Base-by-base conservation (phyloP, 768 basidiomycete species). In the Pulveroboletus sp. region DNA sequence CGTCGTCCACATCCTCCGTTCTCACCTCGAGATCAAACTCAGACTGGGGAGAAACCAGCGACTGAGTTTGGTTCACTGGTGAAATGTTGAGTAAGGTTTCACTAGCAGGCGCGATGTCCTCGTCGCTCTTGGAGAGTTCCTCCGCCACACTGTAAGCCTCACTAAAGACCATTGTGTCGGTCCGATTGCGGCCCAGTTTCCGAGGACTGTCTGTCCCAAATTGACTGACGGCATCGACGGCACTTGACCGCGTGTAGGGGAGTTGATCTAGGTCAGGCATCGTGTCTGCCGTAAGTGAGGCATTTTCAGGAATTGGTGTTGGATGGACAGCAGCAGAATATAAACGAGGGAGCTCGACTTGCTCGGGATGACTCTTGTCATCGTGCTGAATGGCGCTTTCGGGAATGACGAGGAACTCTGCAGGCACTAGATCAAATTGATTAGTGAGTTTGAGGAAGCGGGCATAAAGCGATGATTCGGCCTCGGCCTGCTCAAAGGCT, bases 401-500 rank as follows among this genome's bases (percentile, higher is more conserved):
- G 0, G 88, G 89, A 40, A 90, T 90, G 62, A 91, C 86, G 37
- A 94, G 77, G 65, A 94, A 90, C 48, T 91, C 89, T 20, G 77
- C 60, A 0, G 89, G 87, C 0, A 95, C 91, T 38, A 96, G 75
- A 51, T 86, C 82, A 70, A 87, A 94, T 62, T 81, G 81, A 51
- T 78, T 75, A 8, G 87, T 86, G 50, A 95, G 80, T 11, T 85
- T 85, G 48, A 93, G 78, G 74, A 95, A 95, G 59, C 93, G 86
- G 30, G 86, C 85, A 62, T 95, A 94, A 3, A 96, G 75, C 0
- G 88, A 88, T 7, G 87, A 91, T 68, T 96, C 93, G 6, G 83
- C 89, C 70, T 94, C 92, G 26, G 86, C 86, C 63, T 90, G 87
- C 57, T 90, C 86, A 64, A 95, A 95, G 1, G 82, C 82, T 63